Conservation (phyloP, 768 basidiomycete genomes). For the Termitomyces sp. region DNA sequence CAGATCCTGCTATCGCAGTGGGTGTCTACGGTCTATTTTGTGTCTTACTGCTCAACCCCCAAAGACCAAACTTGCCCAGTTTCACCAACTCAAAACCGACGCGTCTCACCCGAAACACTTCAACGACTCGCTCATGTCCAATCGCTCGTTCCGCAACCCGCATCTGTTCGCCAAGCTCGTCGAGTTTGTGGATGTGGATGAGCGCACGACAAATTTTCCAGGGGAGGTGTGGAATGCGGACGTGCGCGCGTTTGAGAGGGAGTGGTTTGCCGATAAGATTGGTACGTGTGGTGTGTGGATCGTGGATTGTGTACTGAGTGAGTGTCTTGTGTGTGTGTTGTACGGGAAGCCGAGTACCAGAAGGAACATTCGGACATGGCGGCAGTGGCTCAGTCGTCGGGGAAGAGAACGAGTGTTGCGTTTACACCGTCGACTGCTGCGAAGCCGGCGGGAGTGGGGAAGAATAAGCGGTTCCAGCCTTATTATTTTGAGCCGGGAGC, state of each 20-base stretch:
- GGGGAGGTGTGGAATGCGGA: conserved; percentile 65
- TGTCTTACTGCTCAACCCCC: too few species aligned
- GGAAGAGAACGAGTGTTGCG: conserved; percentile 57
- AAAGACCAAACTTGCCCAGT: conserved; percentile 78
- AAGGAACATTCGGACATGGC: conserved; percentile 61
- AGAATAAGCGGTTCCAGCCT: conserved; percentile 27
- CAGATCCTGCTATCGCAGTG: conserved; percentile 63
- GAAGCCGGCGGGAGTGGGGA: conserved; percentile 7
- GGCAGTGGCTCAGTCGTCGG: conserved; percentile 42
- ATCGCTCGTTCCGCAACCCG: conserved; percentile 91
- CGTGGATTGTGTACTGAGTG: conserved; percentile 23
- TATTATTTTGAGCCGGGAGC: conserved; percentile 5
- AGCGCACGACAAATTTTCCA: conserved; percentile 82
- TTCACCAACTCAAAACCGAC: conserved; percentile 66
- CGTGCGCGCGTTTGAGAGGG: conserved; percentile 38
- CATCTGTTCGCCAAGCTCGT: conserved; percentile 95
- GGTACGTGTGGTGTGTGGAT: conserved; percentile 49
- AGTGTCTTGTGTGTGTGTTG: too few species aligned
- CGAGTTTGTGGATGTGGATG: conserved; percentile 89
- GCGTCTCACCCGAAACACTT: conserved; percentile 73
- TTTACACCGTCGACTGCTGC: conserved; percentile 42
- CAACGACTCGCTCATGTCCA: conserved; percentile 92
- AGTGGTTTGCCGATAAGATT: conserved; percentile 76
- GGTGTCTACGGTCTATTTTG: conserved; percentile 6
- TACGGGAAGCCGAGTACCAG: conserved; percentile 47